Evolutionary conservation across 768 basidiomycete genomes (phyloP).

Genomic region (Lactifluus subvellereus): DNA sequence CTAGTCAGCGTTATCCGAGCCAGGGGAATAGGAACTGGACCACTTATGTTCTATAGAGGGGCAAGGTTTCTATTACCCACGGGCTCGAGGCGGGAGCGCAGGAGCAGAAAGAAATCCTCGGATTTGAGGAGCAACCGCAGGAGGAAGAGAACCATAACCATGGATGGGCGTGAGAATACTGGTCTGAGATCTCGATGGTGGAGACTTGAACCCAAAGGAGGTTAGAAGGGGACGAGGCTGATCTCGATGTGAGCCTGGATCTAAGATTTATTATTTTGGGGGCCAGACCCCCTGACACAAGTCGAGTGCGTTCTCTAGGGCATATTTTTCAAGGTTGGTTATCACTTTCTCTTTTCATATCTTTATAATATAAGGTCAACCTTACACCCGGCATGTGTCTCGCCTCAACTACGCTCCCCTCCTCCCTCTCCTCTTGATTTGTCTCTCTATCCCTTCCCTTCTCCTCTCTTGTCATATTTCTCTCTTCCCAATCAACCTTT

Average conservation of each 20-base stretch:
- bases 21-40: background rate
- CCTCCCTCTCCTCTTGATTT: constrained; percentile 18
- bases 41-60: background rate
- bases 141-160: background rate
- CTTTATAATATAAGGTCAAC: constrained; percentile 21
- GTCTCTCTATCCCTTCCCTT: background rate
- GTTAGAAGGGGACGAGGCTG: constrained; percentile 21
- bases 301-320: background rate
- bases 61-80: background rate
- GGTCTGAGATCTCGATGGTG: constrained; percentile 11
- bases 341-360: constrained; percentile 9
- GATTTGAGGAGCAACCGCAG: background rate
- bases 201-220: constrained; percentile 14
- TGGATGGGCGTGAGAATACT: background rate
- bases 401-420: constrained; percentile 4
- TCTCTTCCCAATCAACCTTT: constrained; percentile 15
- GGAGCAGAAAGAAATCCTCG: constrained; percentile 2
- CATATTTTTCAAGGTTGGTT: constrained; percentile 10
- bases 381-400: constrained; percentile 5
- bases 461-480: constrained; percentile 24
- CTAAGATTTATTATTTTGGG: constrained; percentile 25
- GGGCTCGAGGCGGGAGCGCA: background rate
- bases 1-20: background rate
- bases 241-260: constrained; percentile 21
- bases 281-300: constrained; percentile 11